Base-by-base conservation (phyloP, 2,329 filamentous ascomycete species). In the Trichoderma atroviride region DNA sequence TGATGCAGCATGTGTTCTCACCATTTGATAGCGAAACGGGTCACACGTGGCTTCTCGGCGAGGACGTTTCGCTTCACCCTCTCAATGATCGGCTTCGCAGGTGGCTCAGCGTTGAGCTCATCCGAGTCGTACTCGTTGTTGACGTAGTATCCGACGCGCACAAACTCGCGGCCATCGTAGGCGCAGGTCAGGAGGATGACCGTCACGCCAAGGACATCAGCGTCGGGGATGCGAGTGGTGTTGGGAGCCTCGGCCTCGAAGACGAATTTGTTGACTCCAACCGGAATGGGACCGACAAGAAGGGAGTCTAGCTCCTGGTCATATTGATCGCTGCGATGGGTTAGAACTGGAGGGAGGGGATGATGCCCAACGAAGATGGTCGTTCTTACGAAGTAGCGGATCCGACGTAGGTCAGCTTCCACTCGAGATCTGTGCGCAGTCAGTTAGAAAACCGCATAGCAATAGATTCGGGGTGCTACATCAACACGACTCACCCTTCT, bases 111-210 rank as follows among this genome's bases (percentile, higher is more conserved):
- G 75, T 89, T 91, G 72, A 99, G 87, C 79, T 97, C 93, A 76
- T 96, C 93, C 31, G 92, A 92, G 75, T 97, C 93, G 81, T 99
- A 99, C 81, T 99, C 96, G 77, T 99, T 99, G 86, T 98, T 99
- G 77, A 99, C 96, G 75, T 99, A 99, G 87, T 99, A 99, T 72
- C 96, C 96, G 53, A 99, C 95, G 74, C 96, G 94, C 50, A 99
- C 94, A 76, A 99, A 99, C 81, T 99, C 96, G 77, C 96, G 90
- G 66, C 92, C 92, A 77, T 99, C 96, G 83, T 99, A 99, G 80
- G 93, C 92, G 83, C 96, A 98, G 69, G 94, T 97, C 74, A 99
- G 88, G 68, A 99, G 91, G 75, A 99, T 94, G 76, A 99, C 96
- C 4, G 96, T 99, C 62, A 99, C 96, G 71, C 96, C 96, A 57